phyloP scores from a whole-genome alignment of 179 eudicot species.

The Heliamphora pulchella region DNA sequence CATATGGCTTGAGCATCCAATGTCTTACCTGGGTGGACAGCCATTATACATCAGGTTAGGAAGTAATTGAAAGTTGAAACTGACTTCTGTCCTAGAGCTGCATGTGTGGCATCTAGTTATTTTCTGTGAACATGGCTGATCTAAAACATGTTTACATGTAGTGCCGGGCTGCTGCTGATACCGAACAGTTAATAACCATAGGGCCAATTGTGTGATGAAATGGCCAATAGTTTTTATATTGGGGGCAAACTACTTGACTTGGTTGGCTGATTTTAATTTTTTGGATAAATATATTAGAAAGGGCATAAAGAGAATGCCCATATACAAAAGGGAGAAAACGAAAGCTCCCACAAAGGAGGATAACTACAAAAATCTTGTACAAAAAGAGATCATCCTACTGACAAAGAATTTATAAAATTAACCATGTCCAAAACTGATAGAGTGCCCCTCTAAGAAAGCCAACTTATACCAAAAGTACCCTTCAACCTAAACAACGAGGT shows the following conservation, averaged over 20 bases:
- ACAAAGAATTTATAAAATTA: too few species aligned
- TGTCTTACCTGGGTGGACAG: background rate
- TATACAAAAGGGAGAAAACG: too few species aligned
- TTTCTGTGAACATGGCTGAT: background rate
- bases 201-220: background rate
- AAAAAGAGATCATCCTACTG: too few species aligned
- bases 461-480: too few species aligned
- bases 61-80: background rate
- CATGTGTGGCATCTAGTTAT: background rate
- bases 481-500: too few species aligned
- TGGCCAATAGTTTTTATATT: background rate
- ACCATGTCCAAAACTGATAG: too few species aligned
- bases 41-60: background rate
- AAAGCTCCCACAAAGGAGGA: too few species aligned
- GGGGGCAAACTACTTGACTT: background rate
- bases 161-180: background rate
- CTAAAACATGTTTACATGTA: background rate
- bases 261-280: slow-evolving; percentile 5
- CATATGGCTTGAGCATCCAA: background rate
- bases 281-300: too few species aligned
- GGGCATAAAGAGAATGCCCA: too few species aligned
- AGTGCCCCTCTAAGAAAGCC: too few species aligned
- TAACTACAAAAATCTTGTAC: too few species aligned
- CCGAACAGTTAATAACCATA: background rate
- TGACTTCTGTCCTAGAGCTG: background rate